These are phyloP conservation scores for Lactuca saligna DNA, from an alignment of 129 eudicot genomes.

Conservation along the genomic window DNA sequence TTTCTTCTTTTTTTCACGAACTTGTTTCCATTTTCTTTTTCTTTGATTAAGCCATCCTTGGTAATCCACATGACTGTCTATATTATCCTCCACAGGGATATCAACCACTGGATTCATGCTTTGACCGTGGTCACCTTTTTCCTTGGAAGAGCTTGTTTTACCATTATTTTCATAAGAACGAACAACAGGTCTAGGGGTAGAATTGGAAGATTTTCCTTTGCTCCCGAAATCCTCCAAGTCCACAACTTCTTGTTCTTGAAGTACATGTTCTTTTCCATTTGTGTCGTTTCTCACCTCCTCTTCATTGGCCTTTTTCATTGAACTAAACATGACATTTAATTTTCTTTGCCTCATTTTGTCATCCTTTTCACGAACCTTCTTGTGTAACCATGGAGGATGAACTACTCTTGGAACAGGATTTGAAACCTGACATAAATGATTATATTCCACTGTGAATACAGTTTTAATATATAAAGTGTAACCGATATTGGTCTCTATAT, in stretches of 20 bases:
- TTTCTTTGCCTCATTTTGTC: constrained; percentile 92
- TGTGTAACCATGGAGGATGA: constrained; percentile 99
- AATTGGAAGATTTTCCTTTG: constrained; percentile 40
- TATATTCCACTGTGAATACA: neutral
- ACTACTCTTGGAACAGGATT: constrained; percentile 98
- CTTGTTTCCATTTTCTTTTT: constrained; percentile 95
- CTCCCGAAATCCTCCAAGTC: constrained; percentile 88
- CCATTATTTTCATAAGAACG: constrained; percentile 55
- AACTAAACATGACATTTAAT: constrained; percentile 62
- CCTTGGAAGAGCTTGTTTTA: constrained; percentile 25
- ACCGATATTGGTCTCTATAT: constrained; percentile 6
- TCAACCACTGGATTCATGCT: constrained; percentile 17
- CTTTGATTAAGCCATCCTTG: constrained; percentile 84
- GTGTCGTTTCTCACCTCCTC: constrained; percentile 31
- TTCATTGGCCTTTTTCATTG: constrained; percentile 40
- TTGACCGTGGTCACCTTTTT: constrained; percentile 34
- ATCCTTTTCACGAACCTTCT: constrained; percentile 92
- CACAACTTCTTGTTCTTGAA: constrained; percentile 43
- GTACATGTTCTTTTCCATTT: constrained; percentile 24
- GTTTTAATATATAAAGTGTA: neutral
- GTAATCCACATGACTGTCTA: constrained; percentile 76
- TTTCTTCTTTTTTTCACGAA: constrained; percentile 77
- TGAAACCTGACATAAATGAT: constrained; percentile 56
- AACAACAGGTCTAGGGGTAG: constrained; percentile 74
- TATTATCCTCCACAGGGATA: constrained; percentile 25